Evolutionary conservation across 345 rosid genomes (phyloP), one percentile per base, ranked within the genome.

Genomic region (Salix suchowensis): DNA sequence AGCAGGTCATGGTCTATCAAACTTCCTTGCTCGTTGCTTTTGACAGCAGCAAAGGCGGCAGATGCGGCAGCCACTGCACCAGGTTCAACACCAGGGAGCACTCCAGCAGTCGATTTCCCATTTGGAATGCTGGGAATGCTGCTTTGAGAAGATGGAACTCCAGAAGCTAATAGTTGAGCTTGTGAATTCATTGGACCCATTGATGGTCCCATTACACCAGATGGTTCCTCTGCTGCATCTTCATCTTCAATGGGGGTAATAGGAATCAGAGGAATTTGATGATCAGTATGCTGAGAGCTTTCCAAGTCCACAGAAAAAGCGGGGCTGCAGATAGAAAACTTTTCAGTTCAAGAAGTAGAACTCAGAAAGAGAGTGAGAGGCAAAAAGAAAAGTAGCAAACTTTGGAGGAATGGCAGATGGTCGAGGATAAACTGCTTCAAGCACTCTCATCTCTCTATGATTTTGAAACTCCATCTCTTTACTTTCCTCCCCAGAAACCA

Each of bases 361-460:
- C 39, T 21, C 13, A 34, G 52, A 60, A 68, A 42, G 42, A 70
- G 34, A 39, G 11, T n/a, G 16, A 46, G 54, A 67, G 44, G 79
- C 52, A 61, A 77, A 21, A 61, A 80, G 77, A 65, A 14, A 70
- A 80, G 82, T 61, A 75, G 54, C 86, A 32, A 32, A 96, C 99
- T 96, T 87, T 77, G 82, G 86, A 79, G 99, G 99, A 68, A 96
- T 91, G 24, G 93, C 86, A 64, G 97, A 90, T 79, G 95, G 87
- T 7, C 94, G 92, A 24, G 98, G 98, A 84, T 93, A 93, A 74
- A 93, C 91, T 70, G 99, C 97, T 89, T 96, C 99, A 54, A 96
- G 92, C 80, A 92, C 91, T 82, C 97, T 91, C 84, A 90, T 60
- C 86, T 92, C 99, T 77, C 99, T 89, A 86, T 89, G 90, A 75